These are phyloP conservation scores for Podaxis sp. DNA, from an alignment of 768 basidiomycete species.

Conservation along the genomic window DNA sequence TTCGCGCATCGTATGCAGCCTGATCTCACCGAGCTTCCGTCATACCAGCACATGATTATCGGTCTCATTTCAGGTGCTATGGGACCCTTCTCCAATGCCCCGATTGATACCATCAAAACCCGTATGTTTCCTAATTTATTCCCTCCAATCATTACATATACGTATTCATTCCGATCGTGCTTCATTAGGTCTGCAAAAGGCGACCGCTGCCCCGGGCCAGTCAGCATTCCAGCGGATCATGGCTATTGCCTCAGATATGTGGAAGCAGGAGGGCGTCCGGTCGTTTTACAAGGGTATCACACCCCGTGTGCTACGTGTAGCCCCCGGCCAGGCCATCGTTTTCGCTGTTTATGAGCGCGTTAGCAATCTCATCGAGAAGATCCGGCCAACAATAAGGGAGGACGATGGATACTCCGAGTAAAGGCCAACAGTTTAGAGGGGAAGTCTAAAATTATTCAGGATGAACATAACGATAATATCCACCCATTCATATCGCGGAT, in stretches of 20 bases:
- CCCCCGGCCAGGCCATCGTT: constrained; percentile 95
- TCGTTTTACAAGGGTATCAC: constrained; percentile 99
- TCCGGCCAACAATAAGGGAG: constrained; percentile 51
- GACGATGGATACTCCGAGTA: constrained; percentile 68
- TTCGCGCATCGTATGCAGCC: constrained; percentile 78
- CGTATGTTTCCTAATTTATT: constrained; percentile 45
- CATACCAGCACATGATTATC: constrained; percentile 94
- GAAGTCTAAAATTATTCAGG: neutral
- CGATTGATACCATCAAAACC: constrained; percentile 93
- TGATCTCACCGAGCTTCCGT: constrained; percentile 74
- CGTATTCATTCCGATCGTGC: constrained; percentile 2
- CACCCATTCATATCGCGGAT: neutral
- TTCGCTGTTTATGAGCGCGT: constrained; percentile 97
- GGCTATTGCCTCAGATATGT: constrained; percentile 89
- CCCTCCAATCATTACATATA: neutral
- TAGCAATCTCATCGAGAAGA: constrained; percentile 66
- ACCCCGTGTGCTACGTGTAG: constrained; percentile 92
- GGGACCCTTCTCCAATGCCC: constrained; percentile 98
- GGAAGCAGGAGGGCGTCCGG: constrained; percentile 79
- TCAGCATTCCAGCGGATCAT: constrained; percentile 78
- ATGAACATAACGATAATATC: neutral
- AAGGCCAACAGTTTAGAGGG: neutral
- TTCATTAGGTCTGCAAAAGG: constrained; percentile 76
- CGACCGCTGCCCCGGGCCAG: constrained; percentile 68
- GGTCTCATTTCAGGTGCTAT: constrained; percentile 96